Conservation (phyloP, 148 eudicot species). For the Arctostaphylos glauca region DNA sequence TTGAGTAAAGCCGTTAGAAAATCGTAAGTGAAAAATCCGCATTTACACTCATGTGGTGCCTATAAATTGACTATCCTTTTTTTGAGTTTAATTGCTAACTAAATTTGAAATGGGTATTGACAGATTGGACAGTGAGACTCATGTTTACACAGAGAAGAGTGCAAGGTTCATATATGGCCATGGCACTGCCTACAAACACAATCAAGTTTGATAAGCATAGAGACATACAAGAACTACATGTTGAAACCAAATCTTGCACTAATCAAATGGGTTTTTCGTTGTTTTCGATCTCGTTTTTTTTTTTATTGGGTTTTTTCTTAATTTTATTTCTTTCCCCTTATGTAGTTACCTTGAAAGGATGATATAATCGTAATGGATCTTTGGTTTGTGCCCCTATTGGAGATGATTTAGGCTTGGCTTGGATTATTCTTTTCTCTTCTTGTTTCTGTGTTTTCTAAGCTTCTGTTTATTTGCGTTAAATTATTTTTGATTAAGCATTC, state of each 20-base stretch:
- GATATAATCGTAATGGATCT: slow-evolving; percentile 17
- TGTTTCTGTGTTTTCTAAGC: too few species aligned
- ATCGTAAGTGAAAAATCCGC: slow-evolving; percentile 41
- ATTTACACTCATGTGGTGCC: neutral
- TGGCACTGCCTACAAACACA: slow-evolving; percentile 48
- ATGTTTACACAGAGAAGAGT: slow-evolving; percentile 77
- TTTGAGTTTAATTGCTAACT: neutral
- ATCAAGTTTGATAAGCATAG: slow-evolving; percentile 31
- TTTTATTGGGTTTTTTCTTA: neutral
- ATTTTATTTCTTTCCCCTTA: neutral
- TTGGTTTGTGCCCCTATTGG: slow-evolving; percentile 10
- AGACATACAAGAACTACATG: neutral
- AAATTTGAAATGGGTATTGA: slow-evolving; percentile 6
- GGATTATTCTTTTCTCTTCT: too few species aligned
- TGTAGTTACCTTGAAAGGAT: slow-evolving; percentile 24
- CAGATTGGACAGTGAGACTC: slow-evolving; percentile 80
- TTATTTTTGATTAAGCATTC: too few species aligned
- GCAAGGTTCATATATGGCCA: slow-evolving; percentile 93
- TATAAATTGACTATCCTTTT: neutral
- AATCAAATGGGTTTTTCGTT: neutral
- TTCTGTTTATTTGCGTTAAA: too few species aligned
- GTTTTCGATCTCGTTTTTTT: neutral
- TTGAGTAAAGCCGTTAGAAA: slow-evolving; percentile 87
- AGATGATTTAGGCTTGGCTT: neutral
- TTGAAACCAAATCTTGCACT: slow-evolving; percentile 7